phyloP scores from a whole-genome alignment of 306 rosid species.

The Vigna radiata region DNA sequence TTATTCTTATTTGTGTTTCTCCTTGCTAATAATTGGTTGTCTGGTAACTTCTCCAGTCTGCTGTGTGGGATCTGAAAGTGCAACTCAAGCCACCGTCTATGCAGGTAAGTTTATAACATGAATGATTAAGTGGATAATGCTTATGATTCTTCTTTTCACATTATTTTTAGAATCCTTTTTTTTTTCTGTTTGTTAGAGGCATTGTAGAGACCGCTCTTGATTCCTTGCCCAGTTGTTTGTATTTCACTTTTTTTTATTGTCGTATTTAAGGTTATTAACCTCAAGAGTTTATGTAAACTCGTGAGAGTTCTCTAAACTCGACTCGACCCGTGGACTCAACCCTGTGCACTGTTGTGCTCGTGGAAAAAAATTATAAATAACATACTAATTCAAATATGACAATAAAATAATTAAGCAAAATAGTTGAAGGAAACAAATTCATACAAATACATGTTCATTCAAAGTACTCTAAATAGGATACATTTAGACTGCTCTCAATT shows the following conservation, averaged over 20 bases:
- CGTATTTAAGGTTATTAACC: no score
- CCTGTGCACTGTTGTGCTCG: no score
- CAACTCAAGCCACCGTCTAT: slow-evolving; percentile 98
- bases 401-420: no score
- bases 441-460: no score
- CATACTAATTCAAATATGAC: no score
- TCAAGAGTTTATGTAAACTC: no score
- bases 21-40: slow-evolving; percentile 10
- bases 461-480: no score
- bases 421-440: no score
- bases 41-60: slow-evolving; percentile 63
- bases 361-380: no score
- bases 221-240: neutral
- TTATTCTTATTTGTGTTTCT: slow-evolving; percentile 2
- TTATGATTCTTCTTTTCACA: slow-evolving; percentile 4
- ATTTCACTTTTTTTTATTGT: neutral
- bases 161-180: slow-evolving; percentile 5
- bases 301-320: no score
- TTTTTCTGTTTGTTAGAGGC: slow-evolving; percentile 21
- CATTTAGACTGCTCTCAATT: no score
- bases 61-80: slow-evolving; percentile 86
- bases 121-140: slow-evolving; percentile 1
- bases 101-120: slow-evolving; percentile 62
- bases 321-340: no score
- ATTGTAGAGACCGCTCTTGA: slow-evolving; percentile 16